Evolutionary conservation across 2,329 filamentous ascomycete genomes (phyloP), one percentile per base, ranked within the genome.

Genomic region (Hypoxylon sp.): DNA sequence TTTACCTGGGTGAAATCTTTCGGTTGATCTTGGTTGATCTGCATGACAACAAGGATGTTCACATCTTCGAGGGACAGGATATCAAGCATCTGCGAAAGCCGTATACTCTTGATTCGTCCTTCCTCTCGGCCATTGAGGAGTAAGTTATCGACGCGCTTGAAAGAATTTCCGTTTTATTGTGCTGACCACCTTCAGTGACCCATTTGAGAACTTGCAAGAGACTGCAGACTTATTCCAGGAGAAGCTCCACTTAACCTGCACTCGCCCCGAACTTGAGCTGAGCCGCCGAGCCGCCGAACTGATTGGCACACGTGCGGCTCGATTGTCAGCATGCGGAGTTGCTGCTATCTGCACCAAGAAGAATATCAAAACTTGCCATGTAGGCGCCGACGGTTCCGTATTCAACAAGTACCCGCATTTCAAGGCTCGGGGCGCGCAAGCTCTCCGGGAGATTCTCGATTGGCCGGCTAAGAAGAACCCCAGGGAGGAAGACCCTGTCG

Each of bases 391-490:
- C 78, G 96, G 96, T 39, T 97, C 93, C 17, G 95, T 99, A 60
- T 99, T 99, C 85, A 98, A 97, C 87, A 98, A 98, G 81, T 99
- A 99, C 83, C 96, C 96, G 11, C 92, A 97, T 83, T 99, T 99
- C 88, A 98, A 98, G 86, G 89, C 90, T 64, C 92, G 96, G 60
- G 94, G 95, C 62, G 95, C 96, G 13, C 87, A 91, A 80, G 96
- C 96, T 29, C 88, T 99, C 59, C 90, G 93, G 61, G 96, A 99
- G 85, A 98, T 99, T 73, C 89, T 99, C 39, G 95, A 97, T 84
- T 98, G 95, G 94, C 89, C 92, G 2, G 89, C 87, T 61, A 92
- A 93, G 83, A 86, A 85, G 67, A 83, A 82, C 74, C 79, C 86
- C 54, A 91, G 90, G 80, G 91, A 93, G 76, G 91, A 94, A 79